Evolutionary conservation across 805 yeast species (phyloP).

Genomic region (Candida sanyiensis): DNA sequence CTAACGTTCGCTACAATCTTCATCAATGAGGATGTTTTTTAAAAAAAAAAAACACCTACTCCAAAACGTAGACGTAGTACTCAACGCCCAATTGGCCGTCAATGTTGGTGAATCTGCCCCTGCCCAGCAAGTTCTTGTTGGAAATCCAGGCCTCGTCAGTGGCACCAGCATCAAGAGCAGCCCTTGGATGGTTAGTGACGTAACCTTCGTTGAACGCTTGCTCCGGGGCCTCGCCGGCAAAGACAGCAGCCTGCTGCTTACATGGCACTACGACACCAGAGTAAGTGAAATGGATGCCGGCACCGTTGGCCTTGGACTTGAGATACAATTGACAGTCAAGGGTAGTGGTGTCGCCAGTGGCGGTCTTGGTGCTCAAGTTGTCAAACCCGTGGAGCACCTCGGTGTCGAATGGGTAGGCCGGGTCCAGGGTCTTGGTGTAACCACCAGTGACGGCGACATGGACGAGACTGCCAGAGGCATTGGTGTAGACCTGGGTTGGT

Average conservation of each 20-base stretch:
- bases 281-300: constrained; percentile 39
- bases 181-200: constrained; percentile 42
- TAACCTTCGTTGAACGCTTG: constrained; percentile 43
- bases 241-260: constrained; percentile 32
- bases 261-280: constrained; percentile 42
- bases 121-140: constrained; percentile 45
- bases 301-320: constrained; percentile 36
- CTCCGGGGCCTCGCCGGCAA: constrained; percentile 27
- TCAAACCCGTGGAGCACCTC: constrained; percentile 39
- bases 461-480: constrained; percentile 24
- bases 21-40: too few relatives aligned
- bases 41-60: constrained; percentile 6
- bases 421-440: constrained; percentile 32
- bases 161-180: constrained; percentile 37
- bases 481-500: constrained; percentile 27
- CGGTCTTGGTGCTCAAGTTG: constrained; percentile 34
- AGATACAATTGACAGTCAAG: constrained; percentile 48
- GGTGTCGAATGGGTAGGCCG: constrained; percentile 34
- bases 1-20: not conserved
- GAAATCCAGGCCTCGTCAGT: constrained; percentile 47
- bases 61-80: constrained; percentile 37
- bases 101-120: constrained; percentile 52
- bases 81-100: constrained; percentile 46
- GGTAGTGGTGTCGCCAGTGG: constrained; percentile 27
- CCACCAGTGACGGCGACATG: constrained; percentile 32